These are phyloP conservation scores for Fusarium nygamai DNA, from an alignment of 2,329 filamentous ascomycete genomes.

Conservation along the genomic window DNA sequence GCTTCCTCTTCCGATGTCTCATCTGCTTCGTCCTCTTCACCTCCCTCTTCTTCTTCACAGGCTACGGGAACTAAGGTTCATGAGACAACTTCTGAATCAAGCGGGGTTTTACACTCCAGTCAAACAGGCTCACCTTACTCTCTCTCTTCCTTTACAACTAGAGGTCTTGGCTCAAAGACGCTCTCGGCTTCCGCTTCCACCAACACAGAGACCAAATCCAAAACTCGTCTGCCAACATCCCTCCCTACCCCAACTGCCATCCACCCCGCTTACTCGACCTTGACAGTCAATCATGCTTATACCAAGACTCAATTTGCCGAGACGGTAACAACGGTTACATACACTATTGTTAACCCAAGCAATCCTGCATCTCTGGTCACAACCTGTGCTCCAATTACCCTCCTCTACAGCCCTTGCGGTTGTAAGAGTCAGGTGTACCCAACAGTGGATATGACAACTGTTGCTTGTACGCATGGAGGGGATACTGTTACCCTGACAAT, in stretches of 20 bases:
- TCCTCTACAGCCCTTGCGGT: background rate
- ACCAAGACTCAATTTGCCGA: background rate
- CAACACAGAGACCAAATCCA: background rate
- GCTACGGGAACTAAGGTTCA: background rate
- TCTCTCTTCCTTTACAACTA: background rate
- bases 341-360: background rate
- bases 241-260: background rate
- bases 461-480: background rate
- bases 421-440: background rate
- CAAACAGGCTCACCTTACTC: background rate
- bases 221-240: background rate
- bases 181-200: background rate
- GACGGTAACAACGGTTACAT: background rate
- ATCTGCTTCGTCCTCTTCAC: background rate
- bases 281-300: background rate
- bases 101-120: background rate
- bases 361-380: background rate
- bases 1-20: background rate
- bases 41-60: too few species aligned
- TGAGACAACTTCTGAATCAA: background rate
- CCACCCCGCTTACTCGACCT: background rate
- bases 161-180: background rate
- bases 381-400: background rate
- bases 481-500: background rate
- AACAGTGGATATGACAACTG: background rate